phyloP scores from a whole-genome alignment of 148 eudicot genomes.

The Amaranthus palmeri region DNA sequence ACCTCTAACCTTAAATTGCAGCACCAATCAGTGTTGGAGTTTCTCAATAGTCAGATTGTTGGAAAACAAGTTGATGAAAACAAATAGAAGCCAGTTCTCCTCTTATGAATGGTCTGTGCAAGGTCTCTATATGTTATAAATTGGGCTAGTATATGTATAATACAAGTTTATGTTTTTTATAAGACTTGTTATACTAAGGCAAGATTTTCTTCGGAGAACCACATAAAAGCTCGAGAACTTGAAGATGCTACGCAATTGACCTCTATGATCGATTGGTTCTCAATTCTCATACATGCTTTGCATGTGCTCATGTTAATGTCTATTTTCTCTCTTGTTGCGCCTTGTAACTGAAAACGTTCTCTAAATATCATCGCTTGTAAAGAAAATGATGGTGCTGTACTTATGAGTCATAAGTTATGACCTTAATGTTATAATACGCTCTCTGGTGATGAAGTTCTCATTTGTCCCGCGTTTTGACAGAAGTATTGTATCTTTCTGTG shows the following conservation, averaged over 20 bases:
- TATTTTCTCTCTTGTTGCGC: not conserved
- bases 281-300: slow-evolving; percentile 3
- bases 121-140: not conserved
- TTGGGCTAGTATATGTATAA: slow-evolving; percentile 21
- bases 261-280: not conserved
- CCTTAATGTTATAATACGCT: slow-evolving; percentile 1
- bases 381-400: slow-evolving; percentile 15
- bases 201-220: slow-evolving; percentile 6
- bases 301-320: too few species aligned
- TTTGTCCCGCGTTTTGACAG: not conserved
- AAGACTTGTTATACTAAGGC: slow-evolving; percentile 8
- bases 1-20: slow-evolving; percentile 32
- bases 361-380: slow-evolving; percentile 13
- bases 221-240: slow-evolving; percentile 1
- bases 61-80: slow-evolving; percentile 39
- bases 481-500: not conserved
- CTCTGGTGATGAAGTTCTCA: not conserved
- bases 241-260: slow-evolving; percentile 8
- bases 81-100: slow-evolving; percentile 3
- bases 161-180: slow-evolving; percentile 24
- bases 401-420: too few species aligned
- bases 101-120: not conserved
- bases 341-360: not conserved
- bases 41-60: slow-evolving; percentile 60
- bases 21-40: slow-evolving; percentile 80